Conservation (phyloP, 2,329 filamentous ascomycete species). For the Cephalotrichum gorgonifer region DNA sequence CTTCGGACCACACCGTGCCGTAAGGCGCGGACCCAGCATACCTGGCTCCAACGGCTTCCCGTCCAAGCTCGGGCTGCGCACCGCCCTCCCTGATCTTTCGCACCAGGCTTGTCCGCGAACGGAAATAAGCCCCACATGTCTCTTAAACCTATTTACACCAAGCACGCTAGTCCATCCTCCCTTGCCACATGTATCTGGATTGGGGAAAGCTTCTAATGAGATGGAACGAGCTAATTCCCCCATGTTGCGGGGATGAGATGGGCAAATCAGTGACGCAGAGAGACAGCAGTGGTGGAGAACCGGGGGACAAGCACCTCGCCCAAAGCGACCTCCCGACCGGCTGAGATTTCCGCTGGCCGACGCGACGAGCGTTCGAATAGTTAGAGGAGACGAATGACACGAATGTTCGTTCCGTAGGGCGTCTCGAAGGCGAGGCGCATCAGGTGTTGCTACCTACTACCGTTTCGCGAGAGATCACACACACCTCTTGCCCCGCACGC, state of each 20-base stretch:
- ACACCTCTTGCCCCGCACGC: too few relatives aligned
- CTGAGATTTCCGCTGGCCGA: not conserved
- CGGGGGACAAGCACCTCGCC: not conserved
- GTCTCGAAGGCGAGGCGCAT: not conserved
- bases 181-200: not conserved
- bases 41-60: too few relatives aligned
- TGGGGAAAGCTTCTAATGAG: not conserved
- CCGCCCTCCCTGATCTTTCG: too few relatives aligned
- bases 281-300: not conserved
- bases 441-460: not conserved
- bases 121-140: not conserved
- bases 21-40: not conserved
- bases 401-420: too few relatives aligned
- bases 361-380: too few relatives aligned
- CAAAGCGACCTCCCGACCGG: not conserved
- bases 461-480: too few relatives aligned
- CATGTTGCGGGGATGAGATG: not conserved
- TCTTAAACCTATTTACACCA: not conserved
- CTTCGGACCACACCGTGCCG: not conserved
- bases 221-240: not conserved
- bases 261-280: not conserved
- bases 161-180: not conserved
- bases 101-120: not conserved
- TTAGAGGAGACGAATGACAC: too few relatives aligned
- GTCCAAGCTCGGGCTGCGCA: too few relatives aligned